Evolutionary conservation across 352 stramenopile genomes (phyloP), one percentile per base, ranked within the genome.

Genomic region (Phytophthora melonis): DNA sequence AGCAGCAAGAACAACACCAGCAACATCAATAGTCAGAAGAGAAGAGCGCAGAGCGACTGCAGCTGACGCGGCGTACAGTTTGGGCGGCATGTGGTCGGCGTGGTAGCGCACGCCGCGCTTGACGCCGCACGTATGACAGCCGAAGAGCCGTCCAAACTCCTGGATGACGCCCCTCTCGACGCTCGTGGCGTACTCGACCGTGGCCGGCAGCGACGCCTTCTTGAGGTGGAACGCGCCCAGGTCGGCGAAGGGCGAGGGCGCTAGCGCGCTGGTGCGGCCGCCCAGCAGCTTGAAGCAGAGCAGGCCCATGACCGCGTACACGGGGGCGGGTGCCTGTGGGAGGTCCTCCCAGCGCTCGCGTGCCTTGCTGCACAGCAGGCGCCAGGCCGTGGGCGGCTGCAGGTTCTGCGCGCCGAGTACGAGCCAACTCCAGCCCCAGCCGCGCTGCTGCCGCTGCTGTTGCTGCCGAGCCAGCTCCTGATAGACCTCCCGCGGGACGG

Each of bases 21-120:
- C 34, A 41, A 14, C 34, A 14, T 5, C 34, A 16, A 41, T 5
- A 14, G 34, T 41, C 34, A 41, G 34, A 41, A 11, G 13, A 41
- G 10, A 41, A 41, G 34, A 16, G 3, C 13, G 34, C 34, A 41
- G 27, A 80, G 18, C 34, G 32, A 54, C 27, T 21, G 45, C 43
- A 66, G 18, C 13, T 3, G 25, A 16, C 9, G 8, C n/a, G 16
- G 18, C 84, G 10, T 80, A 95, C 90, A 90, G 64, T 73, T 91
- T 94, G n/a, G 88, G 90, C 1, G 90, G 90, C 87, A 93, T 93
- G 77, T 97, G 90, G 61, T 97, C 90, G 52, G 86, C 90, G 50
- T 95, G 87, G 56, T 91, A 97, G 58, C 84, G 84, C 59, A 89
- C 79, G 7, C 79, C 84, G 8, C 65, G 76, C 68, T 90, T 91